Evolutionary conservation across 805 yeast species (phyloP), one percentile per base, ranked within the genome.

Genomic region (Candida fluviatilis): DNA sequence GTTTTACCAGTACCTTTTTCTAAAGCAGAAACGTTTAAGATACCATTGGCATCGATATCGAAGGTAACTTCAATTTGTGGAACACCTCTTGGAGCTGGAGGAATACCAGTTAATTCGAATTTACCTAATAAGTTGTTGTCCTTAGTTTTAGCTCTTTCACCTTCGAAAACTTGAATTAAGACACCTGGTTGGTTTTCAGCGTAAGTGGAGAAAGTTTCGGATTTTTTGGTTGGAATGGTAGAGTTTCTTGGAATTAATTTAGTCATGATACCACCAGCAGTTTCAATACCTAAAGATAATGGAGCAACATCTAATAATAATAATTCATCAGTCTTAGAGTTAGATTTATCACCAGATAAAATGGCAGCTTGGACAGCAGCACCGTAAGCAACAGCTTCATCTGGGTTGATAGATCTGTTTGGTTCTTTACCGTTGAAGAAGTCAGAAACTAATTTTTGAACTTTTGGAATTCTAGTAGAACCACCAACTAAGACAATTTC

Each of bases 131-230:
- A 69, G 80, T 89, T 90, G 83, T 90, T 90, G 68, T 90, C 97
- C 74, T 82, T 85, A 38, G 96, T 89, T 73, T 83, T 82, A 49
- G 95, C 85, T 76, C 97, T 87, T 79, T 90, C 98, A 82, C 98
- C 98, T 76, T 90, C 96, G 60, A 73, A 90, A 52, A 90, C 97
- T 77, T 90, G 96, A 69, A 90, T 89, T 72, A 89, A 76, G 50
- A 90, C 97, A 83, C 96, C 96, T 54, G 97, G 96, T 75, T 90
- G 97, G 82, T 90, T 89, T 71, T 90, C 97, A 56, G 96, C 91
- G 65, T 86, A 87, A 50, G 98, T 90, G 48, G 96, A 87, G 84
- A 90, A 90, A 50, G 85, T 82, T 77, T 89, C 96, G 30, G 96
- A 87, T 76, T 90, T 90, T 82, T 89, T 89, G 69, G 96, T 86